phyloP scores from a whole-genome alignment of 2,329 filamentous ascomycete species.

The Fusarium burgessii region DNA sequence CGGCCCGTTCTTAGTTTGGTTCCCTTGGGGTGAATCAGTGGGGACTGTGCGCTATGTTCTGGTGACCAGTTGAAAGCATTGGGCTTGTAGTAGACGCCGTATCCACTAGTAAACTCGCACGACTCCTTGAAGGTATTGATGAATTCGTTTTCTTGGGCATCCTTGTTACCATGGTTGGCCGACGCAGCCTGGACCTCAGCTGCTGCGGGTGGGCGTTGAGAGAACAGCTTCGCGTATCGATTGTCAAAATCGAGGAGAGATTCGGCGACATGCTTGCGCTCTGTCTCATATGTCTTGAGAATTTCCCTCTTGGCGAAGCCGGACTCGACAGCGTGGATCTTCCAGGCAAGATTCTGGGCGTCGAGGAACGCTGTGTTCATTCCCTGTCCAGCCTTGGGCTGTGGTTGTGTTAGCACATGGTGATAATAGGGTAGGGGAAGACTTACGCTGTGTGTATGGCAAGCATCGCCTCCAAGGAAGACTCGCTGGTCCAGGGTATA shows the following conservation, averaged over 20 bases:
- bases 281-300: conserved; percentile 86
- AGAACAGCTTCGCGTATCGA: conserved; percentile 91
- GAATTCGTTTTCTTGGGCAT: conserved; percentile 77
- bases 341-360: conserved; percentile 93
- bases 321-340: conserved; percentile 89
- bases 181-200: conserved; percentile 78
- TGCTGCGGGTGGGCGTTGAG: conserved; percentile 78
- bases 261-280: conserved; percentile 87
- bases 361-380: conserved; percentile 87
- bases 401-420: conserved; percentile 49
- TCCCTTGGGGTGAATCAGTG: conserved; percentile 74
- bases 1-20: conserved; percentile 79
- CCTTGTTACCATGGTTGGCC: conserved; percentile 43
- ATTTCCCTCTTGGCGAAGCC: conserved; percentile 82
- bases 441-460: conserved; percentile 79
- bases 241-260: conserved; percentile 88
- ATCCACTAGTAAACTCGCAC: conserved; percentile 93
- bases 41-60: conserved; percentile 76
- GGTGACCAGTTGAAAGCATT: conserved; percentile 88
- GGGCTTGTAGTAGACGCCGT: conserved; percentile 86
- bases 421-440: conserved; percentile 49
- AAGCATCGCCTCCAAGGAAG: conserved; percentile 82
- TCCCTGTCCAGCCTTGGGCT: conserved; percentile 82
- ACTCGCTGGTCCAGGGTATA: conserved; percentile 77
- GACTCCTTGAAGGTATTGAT: conserved; percentile 90